Evolutionary conservation across 2,329 filamentous ascomycete genomes (phyloP).

Genomic region (Fusarium verrucosum): DNA sequence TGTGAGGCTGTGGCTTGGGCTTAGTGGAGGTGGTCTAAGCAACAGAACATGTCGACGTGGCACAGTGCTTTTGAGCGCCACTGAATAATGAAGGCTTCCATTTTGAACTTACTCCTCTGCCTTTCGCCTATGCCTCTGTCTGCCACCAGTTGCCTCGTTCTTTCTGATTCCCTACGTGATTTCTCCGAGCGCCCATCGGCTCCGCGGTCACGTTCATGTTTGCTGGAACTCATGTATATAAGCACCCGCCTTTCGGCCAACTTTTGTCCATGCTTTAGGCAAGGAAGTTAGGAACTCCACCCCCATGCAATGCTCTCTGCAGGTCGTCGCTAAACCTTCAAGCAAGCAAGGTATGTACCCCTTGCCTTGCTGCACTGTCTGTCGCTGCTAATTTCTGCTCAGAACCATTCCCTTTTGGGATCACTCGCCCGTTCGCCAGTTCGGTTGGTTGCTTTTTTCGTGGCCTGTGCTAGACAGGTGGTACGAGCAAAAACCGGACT

Average conservation of each 20-base stretch:
- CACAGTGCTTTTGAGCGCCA: constrained; percentile 24
- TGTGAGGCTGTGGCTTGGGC: constrained; percentile 22
- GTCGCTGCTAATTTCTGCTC: constrained; percentile 39
- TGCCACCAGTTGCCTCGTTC: too few relatives aligned
- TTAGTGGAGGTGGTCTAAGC: constrained; percentile 1
- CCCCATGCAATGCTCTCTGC: background rate
- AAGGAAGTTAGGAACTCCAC: background rate
- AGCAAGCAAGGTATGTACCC: background rate
- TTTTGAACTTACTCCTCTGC: background rate
- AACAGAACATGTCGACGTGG: constrained; percentile 11
- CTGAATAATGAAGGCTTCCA: background rate
- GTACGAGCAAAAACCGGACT: constrained; percentile 27
- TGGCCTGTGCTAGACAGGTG: constrained; percentile 18
- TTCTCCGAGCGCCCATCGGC: too few relatives aligned
- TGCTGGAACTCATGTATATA: too few relatives aligned
- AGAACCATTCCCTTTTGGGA: constrained; percentile 32
- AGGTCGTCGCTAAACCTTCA: background rate
- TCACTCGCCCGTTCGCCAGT: constrained; percentile 26
- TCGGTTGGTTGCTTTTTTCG: constrained; percentile 26
- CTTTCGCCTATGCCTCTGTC: too few relatives aligned
- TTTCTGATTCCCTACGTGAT: too few relatives aligned
- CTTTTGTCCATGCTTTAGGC: background rate
- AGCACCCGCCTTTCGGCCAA: background rate
- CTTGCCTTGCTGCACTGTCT: constrained; percentile 20
- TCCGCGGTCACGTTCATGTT: too few relatives aligned